Evolutionary conservation across 768 basidiomycete genomes (phyloP), one percentile per base, ranked within the genome.

Genomic region (Agaricus sinodeliciosus): DNA sequence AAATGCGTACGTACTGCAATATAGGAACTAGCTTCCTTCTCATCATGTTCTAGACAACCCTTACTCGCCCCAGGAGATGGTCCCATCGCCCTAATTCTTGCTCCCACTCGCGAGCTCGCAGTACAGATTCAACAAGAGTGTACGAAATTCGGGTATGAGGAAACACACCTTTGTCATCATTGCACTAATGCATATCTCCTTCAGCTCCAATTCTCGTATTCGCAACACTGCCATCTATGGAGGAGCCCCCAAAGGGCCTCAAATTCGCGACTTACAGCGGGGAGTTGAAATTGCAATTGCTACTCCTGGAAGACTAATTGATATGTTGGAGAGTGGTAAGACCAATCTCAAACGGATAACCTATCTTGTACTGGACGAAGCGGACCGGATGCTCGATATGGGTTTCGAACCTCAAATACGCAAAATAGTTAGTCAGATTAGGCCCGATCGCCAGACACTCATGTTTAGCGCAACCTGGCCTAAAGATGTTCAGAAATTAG

Each of bases 391-490:
- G 96, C 80, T 99, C 58, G 96, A 99, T 76, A 99, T 99, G 96
- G 96, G 96, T 78, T 99, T 99, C 74, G 96, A 99, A 73, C 96
- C 96, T 49, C 96, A 99, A 69, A 98, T 99, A 66, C 81, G 94
- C 65, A 98, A 98, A 74, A 97, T 99, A 59, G 90, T 98, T 59
- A 77, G 85, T 60, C 96, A 99, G 70, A 94, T 99, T 64, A 85
- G 96, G 37, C 96, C 96, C 40, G 96, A 99, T 74, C 83, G 96
- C 63, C 96, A 99, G 66, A 99, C 96, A 0, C 79, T 98, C 59
- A 96, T 99, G 85, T 99, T 99, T 78, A 96, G 93, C 49, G 96
- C 96, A 11, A 99, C 96, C 6, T 99, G 96, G 96, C 96, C 96
- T 12, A 98, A 97, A 71, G 96, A 99, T 63, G 96, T 99, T 3